Evolutionary conservation across 2,329 filamentous ascomycete species (phyloP).

Genomic region (Neocatenulostroma microsporum): DNA sequence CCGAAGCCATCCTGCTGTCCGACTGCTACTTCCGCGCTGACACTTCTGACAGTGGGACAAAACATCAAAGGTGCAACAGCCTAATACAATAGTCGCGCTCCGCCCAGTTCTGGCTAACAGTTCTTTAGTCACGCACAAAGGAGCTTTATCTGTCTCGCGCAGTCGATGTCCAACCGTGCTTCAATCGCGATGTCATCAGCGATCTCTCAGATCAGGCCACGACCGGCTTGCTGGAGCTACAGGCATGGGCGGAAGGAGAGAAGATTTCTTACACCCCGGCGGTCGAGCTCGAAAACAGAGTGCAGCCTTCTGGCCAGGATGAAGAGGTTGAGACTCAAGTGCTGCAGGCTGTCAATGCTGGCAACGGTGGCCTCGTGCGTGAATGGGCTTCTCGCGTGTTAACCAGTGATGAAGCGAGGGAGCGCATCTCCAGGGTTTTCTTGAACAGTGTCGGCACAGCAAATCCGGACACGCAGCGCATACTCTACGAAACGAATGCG

Average conservation of each 20-base stretch:
- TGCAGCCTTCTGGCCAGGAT: conserved; percentile 55
- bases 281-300: conserved; percentile 26
- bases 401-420: conserved; percentile 54
- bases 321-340: conserved; percentile 87
- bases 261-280: conserved; percentile 60
- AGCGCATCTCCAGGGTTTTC: conserved; percentile 83
- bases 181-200: conserved; percentile 94
- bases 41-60: conserved; percentile 74
- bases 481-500: conserved; percentile 70
- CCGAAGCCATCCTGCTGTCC: conserved; percentile 18
- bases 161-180: conserved; percentile 95
- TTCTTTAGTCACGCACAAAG: conserved; percentile 76
- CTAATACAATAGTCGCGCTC: background rate
- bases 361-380: conserved; percentile 67
- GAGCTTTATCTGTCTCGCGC: conserved; percentile 93
- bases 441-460: conserved; percentile 82
- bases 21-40: conserved; percentile 28
- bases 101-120: background rate
- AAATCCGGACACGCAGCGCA: conserved; percentile 63
- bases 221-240: conserved; percentile 87
- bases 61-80: conserved; percentile 68
- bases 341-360: conserved; percentile 75
- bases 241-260: conserved; percentile 94
- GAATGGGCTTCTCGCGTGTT: conserved; percentile 72
- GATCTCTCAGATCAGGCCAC: conserved; percentile 95